Evolutionary conservation across 768 basidiomycete genomes (phyloP).

Genomic region (Russula olivacea): DNA sequence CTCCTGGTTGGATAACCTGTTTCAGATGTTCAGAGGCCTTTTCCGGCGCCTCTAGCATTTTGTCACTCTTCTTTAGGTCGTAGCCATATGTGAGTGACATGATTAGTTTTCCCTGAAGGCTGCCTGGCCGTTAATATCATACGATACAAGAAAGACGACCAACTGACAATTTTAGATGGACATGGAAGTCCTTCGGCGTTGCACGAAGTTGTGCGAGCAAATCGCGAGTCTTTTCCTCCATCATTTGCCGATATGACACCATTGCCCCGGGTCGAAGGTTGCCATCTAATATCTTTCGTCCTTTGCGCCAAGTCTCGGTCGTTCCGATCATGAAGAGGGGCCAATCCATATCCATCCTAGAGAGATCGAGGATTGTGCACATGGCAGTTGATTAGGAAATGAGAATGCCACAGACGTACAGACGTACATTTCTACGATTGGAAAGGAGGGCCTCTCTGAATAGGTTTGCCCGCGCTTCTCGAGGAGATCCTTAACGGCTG

Average conservation of each 20-base stretch:
- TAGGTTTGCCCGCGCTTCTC: conserved; percentile 43
- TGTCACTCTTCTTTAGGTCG: background rate
- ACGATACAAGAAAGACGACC: background rate
- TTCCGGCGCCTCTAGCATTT: background rate
- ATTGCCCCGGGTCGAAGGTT: conserved; percentile 4
- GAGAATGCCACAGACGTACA: background rate
- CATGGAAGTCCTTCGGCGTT: background rate
- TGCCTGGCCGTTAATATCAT: background rate
- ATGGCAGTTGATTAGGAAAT: background rate
- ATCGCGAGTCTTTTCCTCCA: background rate
- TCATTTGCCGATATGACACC: background rate
- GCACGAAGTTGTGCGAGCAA: background rate
- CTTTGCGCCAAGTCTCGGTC: background rate
- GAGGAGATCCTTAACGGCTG: conserved; percentile 43
- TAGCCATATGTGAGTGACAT: conserved; percentile 12
- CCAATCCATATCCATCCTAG: background rate
- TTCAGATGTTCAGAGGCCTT: background rate
- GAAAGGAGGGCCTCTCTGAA: background rate
- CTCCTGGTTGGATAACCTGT: background rate
- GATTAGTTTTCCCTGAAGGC: background rate
- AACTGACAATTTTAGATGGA: background rate
- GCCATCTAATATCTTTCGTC: background rate
- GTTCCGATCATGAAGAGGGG: background rate
- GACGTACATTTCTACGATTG: conserved; percentile 6
- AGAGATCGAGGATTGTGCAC: background rate